Conservation (phyloP, 495 filamentous ascomycete genomes). For the Penicillium goetzii region DNA sequence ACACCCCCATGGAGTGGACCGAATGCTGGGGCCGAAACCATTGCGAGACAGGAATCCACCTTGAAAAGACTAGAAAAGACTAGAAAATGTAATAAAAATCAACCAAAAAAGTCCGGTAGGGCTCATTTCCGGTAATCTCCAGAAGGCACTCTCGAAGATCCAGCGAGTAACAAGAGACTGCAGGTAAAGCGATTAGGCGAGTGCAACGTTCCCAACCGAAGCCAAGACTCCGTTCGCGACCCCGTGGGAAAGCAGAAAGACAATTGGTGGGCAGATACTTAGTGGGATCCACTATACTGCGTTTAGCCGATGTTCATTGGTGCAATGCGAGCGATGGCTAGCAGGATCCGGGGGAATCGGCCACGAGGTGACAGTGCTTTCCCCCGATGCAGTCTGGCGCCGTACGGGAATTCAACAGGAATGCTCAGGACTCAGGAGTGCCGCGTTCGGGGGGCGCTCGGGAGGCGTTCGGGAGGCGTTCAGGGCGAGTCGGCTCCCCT, state of each 20-base stretch:
- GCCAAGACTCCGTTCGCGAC: constrained; percentile 33
- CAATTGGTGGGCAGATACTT: constrained; percentile 19
- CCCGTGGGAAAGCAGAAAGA: not conserved
- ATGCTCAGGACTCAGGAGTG: not conserved
- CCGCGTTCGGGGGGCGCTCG: constrained; percentile 22
- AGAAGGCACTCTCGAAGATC: constrained; percentile 5
- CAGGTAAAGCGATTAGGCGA: constrained; percentile 10
- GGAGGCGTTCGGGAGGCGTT: not conserved
- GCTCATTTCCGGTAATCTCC: constrained; percentile 22
- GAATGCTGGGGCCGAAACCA: constrained; percentile 17
- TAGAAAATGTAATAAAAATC: not conserved
- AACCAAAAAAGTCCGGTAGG: not conserved
- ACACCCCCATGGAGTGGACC: constrained; percentile 11
- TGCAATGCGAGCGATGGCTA: constrained; percentile 11
- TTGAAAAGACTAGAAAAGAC: not conserved
- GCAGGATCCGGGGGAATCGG: constrained; percentile 35
- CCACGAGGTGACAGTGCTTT: constrained; percentile 21
- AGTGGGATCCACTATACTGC: constrained; percentile 1
- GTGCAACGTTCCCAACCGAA: constrained; percentile 22
- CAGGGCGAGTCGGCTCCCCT: constrained; percentile 7
- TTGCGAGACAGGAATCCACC: constrained; percentile 12
- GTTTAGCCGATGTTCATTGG: constrained; percentile 13
- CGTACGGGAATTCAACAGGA: constrained; percentile 2
- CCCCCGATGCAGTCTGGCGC: constrained; percentile 23
- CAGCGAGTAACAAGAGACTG: constrained; percentile 8